Evolutionary conservation across 2,329 filamentous ascomycete genomes (phyloP), one percentile per base, ranked within the genome.

Genomic region (Fusarium succisae): DNA sequence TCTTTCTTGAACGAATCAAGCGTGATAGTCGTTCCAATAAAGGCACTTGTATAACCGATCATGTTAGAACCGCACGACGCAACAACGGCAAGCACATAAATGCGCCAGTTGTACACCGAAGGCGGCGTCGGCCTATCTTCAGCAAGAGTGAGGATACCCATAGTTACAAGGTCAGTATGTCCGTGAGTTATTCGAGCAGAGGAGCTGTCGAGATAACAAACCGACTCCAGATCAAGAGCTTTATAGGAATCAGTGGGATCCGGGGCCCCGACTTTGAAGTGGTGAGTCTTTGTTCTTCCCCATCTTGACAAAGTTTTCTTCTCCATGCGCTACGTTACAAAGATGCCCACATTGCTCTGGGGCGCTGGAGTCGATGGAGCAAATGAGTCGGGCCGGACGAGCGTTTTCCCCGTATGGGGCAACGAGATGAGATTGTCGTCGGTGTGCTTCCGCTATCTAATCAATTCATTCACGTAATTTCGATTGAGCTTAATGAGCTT

Each of bases 21-120:
- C 2, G 89, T 87, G 37, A 93, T 81, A 4, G 91, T 93, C 1
- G 89, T 91, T 39, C 90, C 91, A 66, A 93, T 92, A 81, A 93
- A 93, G 54, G 91, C 89, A 64, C 85, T 88, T 72, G 78, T 79
- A 57, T 82, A 82, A n/a, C 81, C 83, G 62, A 84, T 83, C 82
- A 83, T 84, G 50, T 81, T 79, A n/a, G 83, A 82, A 30, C 81
- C 81, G 61, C 81, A 82, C 28, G 81, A 81, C n/a, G 82, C 81
- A 17, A 83, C 77, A 3, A 78, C 64, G 11, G 82, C 81, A 50
- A 80, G 77, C 15, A 76, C 74, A 59, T 83, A 84, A 48, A 79
- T 66, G 12, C 78, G 71, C 77, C 77, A 79, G 63, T 84, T 84
- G 78, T 84, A 84, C 48, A 84, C 82, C 35, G 75, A 74, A 8